Percentiles rank a stretch among this genome's conserved stretches.
Conservation (phyloP, 2,329 filamentous ascomycete genomes). For the Septoria linicola region DNA sequence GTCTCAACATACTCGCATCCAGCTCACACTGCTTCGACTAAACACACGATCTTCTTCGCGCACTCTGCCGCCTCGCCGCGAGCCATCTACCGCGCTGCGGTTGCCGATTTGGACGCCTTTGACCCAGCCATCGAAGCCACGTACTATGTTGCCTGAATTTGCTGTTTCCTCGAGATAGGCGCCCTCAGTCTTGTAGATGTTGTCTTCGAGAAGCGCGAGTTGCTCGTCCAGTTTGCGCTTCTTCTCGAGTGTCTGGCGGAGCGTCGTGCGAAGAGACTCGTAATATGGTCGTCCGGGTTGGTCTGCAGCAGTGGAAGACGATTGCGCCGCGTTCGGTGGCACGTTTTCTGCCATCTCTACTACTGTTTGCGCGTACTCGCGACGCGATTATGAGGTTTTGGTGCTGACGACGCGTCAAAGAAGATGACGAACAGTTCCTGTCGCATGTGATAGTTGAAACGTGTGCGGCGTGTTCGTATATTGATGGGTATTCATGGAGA, state of each 20-base stretch:
- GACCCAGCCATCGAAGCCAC: slow-evolving; percentile 97
- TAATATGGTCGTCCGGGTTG: slow-evolving; percentile 60
- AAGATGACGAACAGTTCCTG: too few species aligned
- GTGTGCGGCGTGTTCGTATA: too few species aligned
- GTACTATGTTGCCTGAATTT: slow-evolving; percentile 87
- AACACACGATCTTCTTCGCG: slow-evolving; percentile 74
- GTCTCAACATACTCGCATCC: slow-evolving; percentile 35
- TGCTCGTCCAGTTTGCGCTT: slow-evolving; percentile 61
- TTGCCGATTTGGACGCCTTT: slow-evolving; percentile 65
- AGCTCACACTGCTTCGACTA: slow-evolving; percentile 38
- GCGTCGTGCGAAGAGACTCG: slow-evolving; percentile 66
- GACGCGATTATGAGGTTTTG: not conserved
- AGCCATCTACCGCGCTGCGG: slow-evolving; percentile 54
- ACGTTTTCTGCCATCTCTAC: slow-evolving; percentile 52
- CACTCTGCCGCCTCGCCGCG: slow-evolving; percentile 63
- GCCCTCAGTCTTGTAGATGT: slow-evolving; percentile 79
- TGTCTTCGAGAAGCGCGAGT: slow-evolving; percentile 63
- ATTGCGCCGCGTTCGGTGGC: slow-evolving; percentile 36
- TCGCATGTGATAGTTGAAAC: too few species aligned
- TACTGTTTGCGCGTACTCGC: not conserved
- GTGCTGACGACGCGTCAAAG: not conserved
- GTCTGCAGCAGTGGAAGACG: slow-evolving; percentile 42
- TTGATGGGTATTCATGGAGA: too few species aligned
- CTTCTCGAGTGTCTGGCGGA: slow-evolving; percentile 66
- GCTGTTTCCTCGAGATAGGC: slow-evolving; percentile 88